Evolutionary conservation across 306 rosid species (phyloP).

Genomic region (Hippophae rhamnoides): DNA sequence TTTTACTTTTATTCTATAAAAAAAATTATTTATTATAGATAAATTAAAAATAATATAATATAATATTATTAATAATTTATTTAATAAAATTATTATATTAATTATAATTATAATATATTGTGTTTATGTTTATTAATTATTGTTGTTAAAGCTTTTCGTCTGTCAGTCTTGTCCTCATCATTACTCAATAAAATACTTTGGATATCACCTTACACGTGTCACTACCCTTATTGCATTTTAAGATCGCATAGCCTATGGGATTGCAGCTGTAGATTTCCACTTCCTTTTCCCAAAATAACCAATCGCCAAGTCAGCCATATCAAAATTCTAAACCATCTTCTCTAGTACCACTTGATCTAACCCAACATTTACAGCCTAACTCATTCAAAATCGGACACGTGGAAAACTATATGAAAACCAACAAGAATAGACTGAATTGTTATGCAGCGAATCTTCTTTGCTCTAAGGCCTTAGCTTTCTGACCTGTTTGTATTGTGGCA

Average conservation of each 20-base stretch:
- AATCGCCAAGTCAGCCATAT: no score
- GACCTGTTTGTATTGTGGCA: background rate
- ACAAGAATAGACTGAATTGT: background rate
- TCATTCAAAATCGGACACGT: no score
- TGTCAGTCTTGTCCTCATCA: conserved; percentile 23
- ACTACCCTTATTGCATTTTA: conserved; percentile 12
- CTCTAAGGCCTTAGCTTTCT: conserved; percentile 1
- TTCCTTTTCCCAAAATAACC: background rate
- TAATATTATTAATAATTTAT: no score
- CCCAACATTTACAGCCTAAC: no score
- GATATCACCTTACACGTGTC: conserved; percentile 21
- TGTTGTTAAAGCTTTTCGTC: conserved; percentile 8
- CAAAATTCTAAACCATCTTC: no score
- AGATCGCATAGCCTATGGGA: conserved; percentile 13
- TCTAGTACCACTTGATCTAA: no score
- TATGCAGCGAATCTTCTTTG: conserved; percentile 16
- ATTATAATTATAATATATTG: no score
- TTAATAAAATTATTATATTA: no score
- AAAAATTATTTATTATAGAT: no score
- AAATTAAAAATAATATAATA: no score
- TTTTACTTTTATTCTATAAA: no score
- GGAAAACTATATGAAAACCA: conserved; percentile 2
- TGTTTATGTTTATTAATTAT: no score
- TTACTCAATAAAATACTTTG: conserved; percentile 13
- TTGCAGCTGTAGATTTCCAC: conserved; percentile 19